A percentile compares a stretch with the other conserved stretches of the same genome.
phyloP scores from a whole-genome alignment of 1,284 basidiomycete species.

The Cutaneotrichosporon dermatis region DNA sequence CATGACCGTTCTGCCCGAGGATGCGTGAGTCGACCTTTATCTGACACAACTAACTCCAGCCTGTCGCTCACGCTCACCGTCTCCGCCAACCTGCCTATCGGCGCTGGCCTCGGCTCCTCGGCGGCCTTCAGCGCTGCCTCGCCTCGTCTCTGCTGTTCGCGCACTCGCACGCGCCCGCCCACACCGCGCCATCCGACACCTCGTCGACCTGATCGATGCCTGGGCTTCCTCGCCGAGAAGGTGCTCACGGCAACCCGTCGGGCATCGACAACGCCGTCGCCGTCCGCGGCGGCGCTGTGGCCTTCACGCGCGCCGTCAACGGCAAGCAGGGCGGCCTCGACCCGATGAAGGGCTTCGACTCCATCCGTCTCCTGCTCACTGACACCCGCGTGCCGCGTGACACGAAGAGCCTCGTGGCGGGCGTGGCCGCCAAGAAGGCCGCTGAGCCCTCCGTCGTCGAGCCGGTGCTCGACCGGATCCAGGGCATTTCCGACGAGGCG shows the following conservation, averaged over 20 bases:
- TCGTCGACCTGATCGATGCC: slow-evolving; percentile 76
- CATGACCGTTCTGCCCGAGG: slow-evolving; percentile 55
- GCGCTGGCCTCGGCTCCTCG: slow-evolving; percentile 96
- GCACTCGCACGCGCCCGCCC: slow-evolving; percentile 32
- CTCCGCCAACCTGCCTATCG: slow-evolving; percentile 92
- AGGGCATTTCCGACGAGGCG: slow-evolving; percentile 76
- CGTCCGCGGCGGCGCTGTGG: slow-evolving; percentile 87
- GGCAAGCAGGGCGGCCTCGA: slow-evolving; percentile 75
- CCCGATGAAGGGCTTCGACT: slow-evolving; percentile 75
- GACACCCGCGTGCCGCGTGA: slow-evolving; percentile 89
- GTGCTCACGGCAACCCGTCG: slow-evolving; percentile 96
- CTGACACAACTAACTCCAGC: slow-evolving; percentile 16
- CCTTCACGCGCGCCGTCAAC: slow-evolving; percentile 79
- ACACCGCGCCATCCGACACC: slow-evolving; percentile 59
- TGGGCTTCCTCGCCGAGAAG: slow-evolving; percentile 97
- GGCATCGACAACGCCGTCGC: slow-evolving; percentile 96
- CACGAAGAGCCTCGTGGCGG: slow-evolving; percentile 90
- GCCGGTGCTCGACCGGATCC: slow-evolving; percentile 69
- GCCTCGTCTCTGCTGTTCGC: slow-evolving; percentile 68
- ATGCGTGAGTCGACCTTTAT: slow-evolving; percentile 53
- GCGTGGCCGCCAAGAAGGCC: slow-evolving; percentile 55
- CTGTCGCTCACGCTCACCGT: slow-evolving; percentile 64
- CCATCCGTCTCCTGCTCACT: slow-evolving; percentile 76
- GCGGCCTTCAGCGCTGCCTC: slow-evolving; percentile 90
- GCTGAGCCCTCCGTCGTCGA: slow-evolving; percentile 75